A percentile compares a stretch with the other conserved stretches of the same genome.
Conservation (phyloP, 305 asterid species). For the Fraxinus ornus region DNA sequence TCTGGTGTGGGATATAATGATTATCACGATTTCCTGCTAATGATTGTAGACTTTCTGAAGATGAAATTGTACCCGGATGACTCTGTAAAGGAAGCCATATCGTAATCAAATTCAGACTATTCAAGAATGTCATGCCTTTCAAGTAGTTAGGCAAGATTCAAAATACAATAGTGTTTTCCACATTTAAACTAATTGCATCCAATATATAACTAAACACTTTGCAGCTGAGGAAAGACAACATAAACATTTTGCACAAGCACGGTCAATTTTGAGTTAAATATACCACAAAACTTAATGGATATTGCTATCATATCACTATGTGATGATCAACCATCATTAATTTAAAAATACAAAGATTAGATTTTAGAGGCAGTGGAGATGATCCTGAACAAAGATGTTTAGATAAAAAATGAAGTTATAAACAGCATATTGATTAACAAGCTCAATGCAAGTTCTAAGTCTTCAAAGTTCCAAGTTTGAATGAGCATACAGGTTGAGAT, state of each 20-base stretch:
- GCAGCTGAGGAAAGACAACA: neutral
- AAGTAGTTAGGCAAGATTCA: conserved; percentile 1
- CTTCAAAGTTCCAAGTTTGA: conserved; percentile 4
- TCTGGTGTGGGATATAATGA: conserved; percentile 33
- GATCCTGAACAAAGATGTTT: neutral
- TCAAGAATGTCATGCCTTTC: neutral
- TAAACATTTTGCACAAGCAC: neutral
- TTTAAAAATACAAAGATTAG: neutral
- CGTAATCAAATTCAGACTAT: conserved; percentile 25
- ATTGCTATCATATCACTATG: neutral
- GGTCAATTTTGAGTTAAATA: neutral
- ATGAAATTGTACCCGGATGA: conserved; percentile 71
- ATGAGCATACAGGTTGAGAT: neutral
- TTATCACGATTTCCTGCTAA: conserved; percentile 47
- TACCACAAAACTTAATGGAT: neutral
- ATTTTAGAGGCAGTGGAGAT: conserved; percentile 9
- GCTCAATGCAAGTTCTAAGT: neutral
- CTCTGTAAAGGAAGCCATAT: conserved; percentile 49
- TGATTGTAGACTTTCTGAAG: conserved; percentile 69
- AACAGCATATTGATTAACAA: neutral
- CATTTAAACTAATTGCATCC: conserved; percentile 8
- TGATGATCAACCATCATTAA: neutral
- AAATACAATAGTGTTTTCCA: conserved; percentile 7
- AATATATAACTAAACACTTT: neutral
- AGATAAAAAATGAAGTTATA: conserved; percentile 10